Evolutionary conservation across 192 early-diverging fungal genomes (phyloP).

Genomic region (Coemansia sp.): DNA sequence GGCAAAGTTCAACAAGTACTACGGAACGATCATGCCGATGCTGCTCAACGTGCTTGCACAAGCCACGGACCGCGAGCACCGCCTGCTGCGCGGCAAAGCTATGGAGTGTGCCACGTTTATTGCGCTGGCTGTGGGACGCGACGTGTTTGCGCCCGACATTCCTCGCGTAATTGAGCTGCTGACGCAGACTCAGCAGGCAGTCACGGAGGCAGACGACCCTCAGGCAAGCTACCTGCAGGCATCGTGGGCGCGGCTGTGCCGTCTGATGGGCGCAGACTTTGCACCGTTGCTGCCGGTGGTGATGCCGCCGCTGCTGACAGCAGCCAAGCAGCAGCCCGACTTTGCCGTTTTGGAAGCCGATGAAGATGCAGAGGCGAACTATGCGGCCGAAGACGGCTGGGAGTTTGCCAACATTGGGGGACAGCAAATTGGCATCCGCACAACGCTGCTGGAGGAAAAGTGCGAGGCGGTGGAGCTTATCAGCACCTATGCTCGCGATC

Average conservation of each 20-base stretch:
- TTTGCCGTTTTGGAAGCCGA: conserved; percentile 81
- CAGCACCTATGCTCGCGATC: conserved; percentile 86
- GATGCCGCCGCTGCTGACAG: conserved; percentile 85
- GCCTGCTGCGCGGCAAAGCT: conserved; percentile 90
- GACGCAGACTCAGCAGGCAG: conserved; percentile 71
- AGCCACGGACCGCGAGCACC: conserved; percentile 82
- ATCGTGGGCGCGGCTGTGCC: conserved; percentile 97
- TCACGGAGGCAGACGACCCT: conserved; percentile 89
- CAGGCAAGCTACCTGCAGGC: conserved; percentile 88
- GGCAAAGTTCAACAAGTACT: conserved; percentile 87
- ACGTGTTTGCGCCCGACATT: conserved; percentile 78
- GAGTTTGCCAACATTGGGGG: conserved; percentile 89
- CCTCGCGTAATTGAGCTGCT: conserved; percentile 79
- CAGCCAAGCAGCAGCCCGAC: conserved; percentile 89
- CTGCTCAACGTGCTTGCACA: conserved; percentile 83
- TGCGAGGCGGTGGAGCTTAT: conserved; percentile 98
- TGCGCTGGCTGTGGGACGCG: conserved; percentile 89
- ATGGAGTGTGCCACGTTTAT: conserved; percentile 97
- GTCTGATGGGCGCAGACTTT: conserved; percentile 91
- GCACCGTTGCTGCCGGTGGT: conserved; percentile 87
- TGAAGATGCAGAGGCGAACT: conserved; percentile 83
- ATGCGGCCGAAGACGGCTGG: conserved; percentile 96
- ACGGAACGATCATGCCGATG: conserved; percentile 92
- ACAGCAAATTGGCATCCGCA: conserved; percentile 95
- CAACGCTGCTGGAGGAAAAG: conserved; percentile 95